Base-by-base conservation (phyloP, 2,329 filamentous ascomycete species). In the Metarhizium guizhouense region DNA sequence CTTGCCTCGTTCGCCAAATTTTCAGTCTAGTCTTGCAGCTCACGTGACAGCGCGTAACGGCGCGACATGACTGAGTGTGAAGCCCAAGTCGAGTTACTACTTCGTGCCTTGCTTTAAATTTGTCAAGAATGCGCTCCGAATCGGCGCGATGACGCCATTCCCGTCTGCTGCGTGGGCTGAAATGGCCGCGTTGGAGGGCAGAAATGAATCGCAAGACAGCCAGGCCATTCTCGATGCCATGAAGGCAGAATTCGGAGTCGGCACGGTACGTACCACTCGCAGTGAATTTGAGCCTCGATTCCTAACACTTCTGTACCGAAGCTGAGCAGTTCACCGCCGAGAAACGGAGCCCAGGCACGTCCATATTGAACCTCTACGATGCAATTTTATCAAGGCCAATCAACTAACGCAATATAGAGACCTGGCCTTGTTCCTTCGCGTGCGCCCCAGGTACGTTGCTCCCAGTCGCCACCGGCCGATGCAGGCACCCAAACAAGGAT, bases 131-230 rank as follows among this genome's bases (percentile, higher is more conserved):
- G 63, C 56, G 47, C 45, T 43, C 32, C 25, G 54, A 51, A 52
- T 52, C 16, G 30, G 54, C 54, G 60, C 52, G 30, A 73, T 72
- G 70, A 64, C 63, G 56, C 59, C 59, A 20, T 57, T 62, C 38
- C 56, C 60, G 54, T 66, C 62, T 60, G 60, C 70, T 40, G 56
- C 51, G 49, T 59, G 65, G 51, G 67, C 66, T 4, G 68, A 67
- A 20, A 60, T 62, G 13, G 61, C 43, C 16, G 50, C 59, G 3
- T 50, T 66, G 7, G 61, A 68, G 5, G 70, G 67, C 53, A 63
- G 57, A 56, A 64, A 67, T 57, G 73, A 74, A 54, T 70, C 72
- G 7, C 74, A 76, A 60, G 74, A 77, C 61, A 77, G 72, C 65
- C 74, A 76, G 63, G 64, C 67, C 30, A 64, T 77, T 30, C 60